These are phyloP conservation scores for Zymoseptoria crescenta DNA, from an alignment of 2,329 filamentous ascomycete species.

Conservation along the genomic window DNA sequence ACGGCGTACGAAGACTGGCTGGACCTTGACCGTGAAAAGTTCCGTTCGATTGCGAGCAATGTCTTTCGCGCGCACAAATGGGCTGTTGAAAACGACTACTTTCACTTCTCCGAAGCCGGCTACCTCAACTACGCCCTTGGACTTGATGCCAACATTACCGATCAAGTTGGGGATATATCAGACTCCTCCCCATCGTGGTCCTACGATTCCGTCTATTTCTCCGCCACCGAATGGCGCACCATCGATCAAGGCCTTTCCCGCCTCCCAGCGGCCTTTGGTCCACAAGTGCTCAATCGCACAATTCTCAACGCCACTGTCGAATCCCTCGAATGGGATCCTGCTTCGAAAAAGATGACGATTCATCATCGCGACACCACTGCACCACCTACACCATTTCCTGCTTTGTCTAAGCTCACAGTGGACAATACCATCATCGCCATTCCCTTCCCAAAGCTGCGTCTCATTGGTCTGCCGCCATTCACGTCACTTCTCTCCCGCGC, in stretches of 20 bases:
- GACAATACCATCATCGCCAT: slow-evolving; percentile 61
- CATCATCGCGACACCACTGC: slow-evolving; percentile 45
- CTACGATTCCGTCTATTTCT: slow-evolving; percentile 54
- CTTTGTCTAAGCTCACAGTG: neutral
- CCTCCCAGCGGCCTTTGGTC: slow-evolving; percentile 55
- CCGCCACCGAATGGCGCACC: slow-evolving; percentile 53
- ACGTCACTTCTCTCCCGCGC: slow-evolving; percentile 44
- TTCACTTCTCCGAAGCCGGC: slow-evolving; percentile 57
- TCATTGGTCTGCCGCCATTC: slow-evolving; percentile 52
- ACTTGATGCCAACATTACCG: slow-evolving; percentile 47
- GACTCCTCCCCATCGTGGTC: slow-evolving; percentile 44
- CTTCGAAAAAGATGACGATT: slow-evolving; percentile 48
- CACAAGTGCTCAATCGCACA: slow-evolving; percentile 51
- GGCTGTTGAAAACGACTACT: slow-evolving; percentile 48
- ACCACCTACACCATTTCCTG: slow-evolving; percentile 42
- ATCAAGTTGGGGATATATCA: slow-evolving; percentile 42
- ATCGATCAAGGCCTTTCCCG: slow-evolving; percentile 55
- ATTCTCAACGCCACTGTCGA: slow-evolving; percentile 51
- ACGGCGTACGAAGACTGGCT: slow-evolving; percentile 33
- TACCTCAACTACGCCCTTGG: slow-evolving; percentile 55
- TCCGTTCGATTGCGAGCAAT: slow-evolving; percentile 34
- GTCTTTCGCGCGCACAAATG: slow-evolving; percentile 48
- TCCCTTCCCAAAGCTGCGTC: slow-evolving; percentile 57
- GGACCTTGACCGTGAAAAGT: slow-evolving; percentile 26
- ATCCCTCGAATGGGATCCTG: slow-evolving; percentile 47